Conservation (phyloP, 2,329 filamentous ascomycete species). For the Lecanosticta acicola region DNA sequence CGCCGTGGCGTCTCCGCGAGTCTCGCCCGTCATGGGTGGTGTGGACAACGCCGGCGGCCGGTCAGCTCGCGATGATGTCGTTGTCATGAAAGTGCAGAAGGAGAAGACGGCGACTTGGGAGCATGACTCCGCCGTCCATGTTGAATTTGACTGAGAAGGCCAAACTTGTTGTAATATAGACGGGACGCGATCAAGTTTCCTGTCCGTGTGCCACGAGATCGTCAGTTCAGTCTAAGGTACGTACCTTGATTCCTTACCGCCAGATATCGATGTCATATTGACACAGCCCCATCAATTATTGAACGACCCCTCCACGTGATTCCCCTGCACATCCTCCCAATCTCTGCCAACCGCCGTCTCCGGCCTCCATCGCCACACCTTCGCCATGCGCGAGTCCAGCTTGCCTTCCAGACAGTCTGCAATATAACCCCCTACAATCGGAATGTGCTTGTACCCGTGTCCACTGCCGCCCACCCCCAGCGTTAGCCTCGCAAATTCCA, state of each 20-base stretch:
- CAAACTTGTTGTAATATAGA: too few species aligned
- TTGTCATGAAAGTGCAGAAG: not conserved
- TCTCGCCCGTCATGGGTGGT: not conserved
- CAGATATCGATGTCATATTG: too few species aligned
- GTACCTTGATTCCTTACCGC: too few species aligned
- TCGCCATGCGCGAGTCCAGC: constrained; percentile 39
- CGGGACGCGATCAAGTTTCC: too few species aligned
- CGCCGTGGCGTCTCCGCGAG: not conserved
- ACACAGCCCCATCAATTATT: too few species aligned
- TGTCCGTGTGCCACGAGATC: too few species aligned
- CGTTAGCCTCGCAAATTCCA: constrained; percentile 38
- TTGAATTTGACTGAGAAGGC: too few species aligned
- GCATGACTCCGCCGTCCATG: not conserved
- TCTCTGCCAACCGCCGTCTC: constrained; percentile 44
- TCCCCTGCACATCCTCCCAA: constrained; percentile 46
- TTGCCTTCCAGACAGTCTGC: constrained; percentile 44
- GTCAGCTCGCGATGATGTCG: not conserved
- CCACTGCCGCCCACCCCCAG: constrained; percentile 49
- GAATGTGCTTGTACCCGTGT: constrained; percentile 51
- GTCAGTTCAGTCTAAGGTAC: too few species aligned
- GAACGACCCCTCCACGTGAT: too few species aligned
- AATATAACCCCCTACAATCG: constrained; percentile 47
- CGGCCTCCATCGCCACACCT: constrained; percentile 48
- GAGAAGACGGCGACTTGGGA: not conserved
- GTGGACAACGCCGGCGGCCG: not conserved